Base-by-base conservation (phyloP, 1,284 basidiomycete genomes). In the Puccinia novopanici region DNA sequence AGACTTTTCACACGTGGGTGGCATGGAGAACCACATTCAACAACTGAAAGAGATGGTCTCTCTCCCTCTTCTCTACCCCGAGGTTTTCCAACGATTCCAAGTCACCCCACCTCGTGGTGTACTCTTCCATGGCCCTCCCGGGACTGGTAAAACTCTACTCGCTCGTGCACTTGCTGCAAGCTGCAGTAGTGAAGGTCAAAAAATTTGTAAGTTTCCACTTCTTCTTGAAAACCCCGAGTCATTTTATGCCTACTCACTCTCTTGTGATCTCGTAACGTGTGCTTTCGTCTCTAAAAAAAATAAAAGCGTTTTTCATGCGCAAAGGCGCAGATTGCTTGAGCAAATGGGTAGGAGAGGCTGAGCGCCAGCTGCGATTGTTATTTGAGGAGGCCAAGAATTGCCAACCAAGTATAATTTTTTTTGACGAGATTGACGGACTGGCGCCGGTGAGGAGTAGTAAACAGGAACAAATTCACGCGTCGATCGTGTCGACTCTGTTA, bases 291-390 rank as follows among this genome's bases (percentile, higher is more conserved):
- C 83, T 50, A 6, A 22, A n/a, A n/a, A n/a, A n/a, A n/a, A n/a
- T n/a, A n/a, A 34, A 24, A 94, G 93, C 95, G 1, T 99, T 99
- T 88, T 99, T 98, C 89, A 99, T 99, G 97, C 92, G 97, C 72
- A 99, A 99, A 87, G 97, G 97, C 55, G 97, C 97, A 30, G 97
- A 99, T 86, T 95, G 93, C 83, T 89, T 99, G 37, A 97, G 94
- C 9, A 99, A 99, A 87, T 99, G 97, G 97, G 96, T 99, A 15
- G 97, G 97, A 81, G 97, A 99, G 87, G 97, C 97, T 1, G 97
- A 99, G 85, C 91, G 97, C 3, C 97, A 99, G 86, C 89, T 99
- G 8, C 91, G 97, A 0, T 89, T 99, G 75, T 89, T 99, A 12
- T 99, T 99, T 85, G 96, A 99, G 83, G 97, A 99, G 87, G 97